These are phyloP conservation scores for Saitozyma sp. DNA, from an alignment of 768 basidiomycete species.

Conservation along the genomic window DNA sequence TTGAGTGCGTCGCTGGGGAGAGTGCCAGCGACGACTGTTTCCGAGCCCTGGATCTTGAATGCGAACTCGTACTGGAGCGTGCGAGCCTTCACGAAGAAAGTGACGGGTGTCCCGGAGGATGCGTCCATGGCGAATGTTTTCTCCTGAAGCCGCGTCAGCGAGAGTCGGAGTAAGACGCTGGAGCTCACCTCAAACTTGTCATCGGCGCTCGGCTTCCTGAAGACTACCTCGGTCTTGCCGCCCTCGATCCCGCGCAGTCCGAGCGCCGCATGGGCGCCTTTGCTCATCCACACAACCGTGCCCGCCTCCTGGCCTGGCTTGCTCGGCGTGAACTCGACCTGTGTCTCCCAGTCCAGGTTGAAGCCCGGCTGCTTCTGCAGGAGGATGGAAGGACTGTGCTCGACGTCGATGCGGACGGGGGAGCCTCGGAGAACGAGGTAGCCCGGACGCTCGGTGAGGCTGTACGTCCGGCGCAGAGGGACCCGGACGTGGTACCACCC, in stretches of 20 bases:
- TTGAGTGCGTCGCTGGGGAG: constrained; percentile 1
- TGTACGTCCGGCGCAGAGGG: background rate
- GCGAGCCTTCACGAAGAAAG: no score
- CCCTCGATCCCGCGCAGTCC: background rate
- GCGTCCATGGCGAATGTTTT: background rate
- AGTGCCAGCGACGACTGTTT: background rate
- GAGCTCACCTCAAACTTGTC: background rate
- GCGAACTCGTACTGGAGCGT: no score
- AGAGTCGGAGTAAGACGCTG: no score
- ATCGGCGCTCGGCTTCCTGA: background rate
- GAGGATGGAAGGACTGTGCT: constrained; percentile 1
- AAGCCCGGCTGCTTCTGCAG: constrained; percentile 6
- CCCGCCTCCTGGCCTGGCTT: constrained; percentile 3
- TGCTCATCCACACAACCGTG: constrained; percentile 1
- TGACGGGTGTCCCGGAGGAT: background rate
- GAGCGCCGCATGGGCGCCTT: background rate
- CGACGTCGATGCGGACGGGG: background rate
- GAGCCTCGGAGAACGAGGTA: constrained; percentile 1
- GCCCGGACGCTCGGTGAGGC: constrained; percentile 1
- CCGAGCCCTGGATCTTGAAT: background rate
- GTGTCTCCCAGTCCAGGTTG: constrained; percentile 3
- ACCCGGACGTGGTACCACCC: constrained; percentile 7
- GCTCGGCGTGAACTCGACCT: constrained; percentile 1
- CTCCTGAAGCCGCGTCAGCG: no score
- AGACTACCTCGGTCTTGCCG: background rate